Conservation (phyloP, 257 asterid genomes). For the Striga asiatica region DNA sequence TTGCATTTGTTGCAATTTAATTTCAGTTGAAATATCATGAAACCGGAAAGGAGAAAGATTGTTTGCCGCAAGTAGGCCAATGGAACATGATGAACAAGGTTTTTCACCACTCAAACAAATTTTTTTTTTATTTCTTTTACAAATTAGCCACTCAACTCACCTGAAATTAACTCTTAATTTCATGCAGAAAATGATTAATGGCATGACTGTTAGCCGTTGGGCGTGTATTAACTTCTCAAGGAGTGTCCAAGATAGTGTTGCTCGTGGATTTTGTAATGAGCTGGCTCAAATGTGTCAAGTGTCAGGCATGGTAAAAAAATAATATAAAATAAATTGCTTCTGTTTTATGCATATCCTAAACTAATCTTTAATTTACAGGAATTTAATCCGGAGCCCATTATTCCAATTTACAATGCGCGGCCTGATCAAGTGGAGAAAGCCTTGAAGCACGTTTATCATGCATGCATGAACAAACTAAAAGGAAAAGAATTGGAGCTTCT, state of each 20-base stretch:
- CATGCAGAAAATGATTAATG: constrained; percentile 91
- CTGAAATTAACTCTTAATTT: too few species aligned
- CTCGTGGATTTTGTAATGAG: constrained; percentile 91
- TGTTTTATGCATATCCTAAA: background rate
- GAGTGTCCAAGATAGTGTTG: constrained; percentile 89
- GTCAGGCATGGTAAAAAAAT: constrained; percentile 76
- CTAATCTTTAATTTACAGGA: constrained; percentile 34
- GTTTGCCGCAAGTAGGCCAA: constrained; percentile 97
- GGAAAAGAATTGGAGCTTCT: constrained; percentile 93
- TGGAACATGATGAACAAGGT: constrained; percentile 99
- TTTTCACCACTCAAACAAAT: background rate
- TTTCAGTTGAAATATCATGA: constrained; percentile 88
- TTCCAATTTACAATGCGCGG: constrained; percentile 73
- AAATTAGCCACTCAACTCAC: too few species aligned
- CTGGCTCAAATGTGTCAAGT: constrained; percentile 98
- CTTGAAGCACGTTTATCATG: constrained; percentile 71
- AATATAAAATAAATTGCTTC: background rate
- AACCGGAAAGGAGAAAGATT: constrained; percentile 88
- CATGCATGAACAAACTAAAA: constrained; percentile 63
- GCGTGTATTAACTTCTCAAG: constrained; percentile 97
- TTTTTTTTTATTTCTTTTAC: background rate
- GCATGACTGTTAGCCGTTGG: constrained; percentile 96
- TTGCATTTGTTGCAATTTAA: constrained; percentile 9
- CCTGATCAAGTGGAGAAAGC: constrained; percentile 99
- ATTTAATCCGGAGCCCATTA: constrained; percentile 75